A percentile compares a stretch with the other conserved stretches of the same genome.
Evolutionary conservation across 345 rosid species (phyloP).

Genomic region (Clausena lansium): DNA sequence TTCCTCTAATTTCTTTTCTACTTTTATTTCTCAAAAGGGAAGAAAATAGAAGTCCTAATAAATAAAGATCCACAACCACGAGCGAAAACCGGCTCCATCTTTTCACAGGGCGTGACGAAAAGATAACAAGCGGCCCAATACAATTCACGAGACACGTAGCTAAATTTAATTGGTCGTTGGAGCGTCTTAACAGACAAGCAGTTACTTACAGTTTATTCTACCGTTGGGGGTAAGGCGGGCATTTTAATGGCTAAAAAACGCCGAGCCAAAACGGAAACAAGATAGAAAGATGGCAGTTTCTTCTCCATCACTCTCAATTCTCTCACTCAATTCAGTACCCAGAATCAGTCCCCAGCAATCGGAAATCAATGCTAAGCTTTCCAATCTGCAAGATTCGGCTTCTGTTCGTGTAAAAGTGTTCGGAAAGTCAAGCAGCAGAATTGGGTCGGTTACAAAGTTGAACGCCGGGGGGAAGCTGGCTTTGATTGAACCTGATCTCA

Average conservation of each 20-base stretch:
- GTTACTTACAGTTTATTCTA: slow-evolving; percentile 5
- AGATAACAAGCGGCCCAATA: background rate
- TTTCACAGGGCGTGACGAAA: background rate
- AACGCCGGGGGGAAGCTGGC: slow-evolving; percentile 53
- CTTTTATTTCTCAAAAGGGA: background rate
- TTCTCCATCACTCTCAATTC: slow-evolving; percentile 38
- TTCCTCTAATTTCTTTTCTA: background rate
- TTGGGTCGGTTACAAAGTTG: slow-evolving; percentile 26
- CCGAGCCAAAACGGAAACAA: background rate
- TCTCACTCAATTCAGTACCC: slow-evolving; percentile 46
- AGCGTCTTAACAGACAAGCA: background rate
- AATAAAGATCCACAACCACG: no score
- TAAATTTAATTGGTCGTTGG: background rate
- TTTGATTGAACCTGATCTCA: slow-evolving; percentile 80
- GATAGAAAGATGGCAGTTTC: slow-evolving; percentile 37
- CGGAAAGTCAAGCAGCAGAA: slow-evolving; percentile 20
- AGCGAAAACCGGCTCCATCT: background rate
- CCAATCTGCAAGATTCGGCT: slow-evolving; percentile 15
- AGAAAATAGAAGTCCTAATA: background rate
- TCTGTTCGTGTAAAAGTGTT: slow-evolving; percentile 15
- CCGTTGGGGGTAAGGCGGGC: slow-evolving; percentile 14
- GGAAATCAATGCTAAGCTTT: slow-evolving; percentile 8
- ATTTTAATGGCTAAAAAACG: slow-evolving; percentile 4
- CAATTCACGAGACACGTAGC: background rate
- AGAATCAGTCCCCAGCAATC: slow-evolving; percentile 21